phyloP scores from a whole-genome alignment of 2,329 filamentous ascomycete species.

The Nemania sp. region DNA sequence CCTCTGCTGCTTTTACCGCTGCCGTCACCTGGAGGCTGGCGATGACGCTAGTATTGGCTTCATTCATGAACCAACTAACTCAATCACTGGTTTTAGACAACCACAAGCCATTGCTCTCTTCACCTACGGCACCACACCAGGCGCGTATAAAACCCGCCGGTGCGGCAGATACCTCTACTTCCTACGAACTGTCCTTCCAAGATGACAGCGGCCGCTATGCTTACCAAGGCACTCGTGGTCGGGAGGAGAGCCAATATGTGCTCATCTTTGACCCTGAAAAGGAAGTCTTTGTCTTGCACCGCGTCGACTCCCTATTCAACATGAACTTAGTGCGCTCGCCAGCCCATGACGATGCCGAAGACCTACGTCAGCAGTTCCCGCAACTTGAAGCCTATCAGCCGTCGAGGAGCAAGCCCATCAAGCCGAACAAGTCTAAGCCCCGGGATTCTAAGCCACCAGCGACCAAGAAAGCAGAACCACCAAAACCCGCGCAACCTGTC shows the following conservation, averaged over 20 bases:
- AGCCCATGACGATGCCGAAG: conserved; percentile 64
- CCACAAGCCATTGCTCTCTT: conserved; percentile 60
- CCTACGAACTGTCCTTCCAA: conserved; percentile 60
- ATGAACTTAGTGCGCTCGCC: conserved; percentile 82
- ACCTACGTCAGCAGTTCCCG: conserved; percentile 67
- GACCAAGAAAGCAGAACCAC: conserved; percentile 30
- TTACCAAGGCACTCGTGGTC: conserved; percentile 63
- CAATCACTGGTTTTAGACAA: conserved; percentile 54
- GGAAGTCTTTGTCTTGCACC: conserved; percentile 81
- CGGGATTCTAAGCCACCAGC: conserved; percentile 28
- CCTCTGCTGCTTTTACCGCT: neutral
- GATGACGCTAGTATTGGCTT: neutral
- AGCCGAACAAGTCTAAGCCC: conserved; percentile 34
- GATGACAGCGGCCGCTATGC: conserved; percentile 62
- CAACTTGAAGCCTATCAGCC: conserved; percentile 57
- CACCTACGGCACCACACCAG: conserved; percentile 52
- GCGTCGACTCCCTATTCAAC: conserved; percentile 78
- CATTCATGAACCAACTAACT: conserved; percentile 9
- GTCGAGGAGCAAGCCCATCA: conserved; percentile 33
- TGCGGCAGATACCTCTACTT: conserved; percentile 43
- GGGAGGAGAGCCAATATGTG: conserved; percentile 62
- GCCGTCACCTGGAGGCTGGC: too few relatives aligned
- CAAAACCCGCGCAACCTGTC: conserved; percentile 31
- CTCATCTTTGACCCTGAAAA: conserved; percentile 77
- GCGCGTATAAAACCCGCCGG: conserved; percentile 58